Conservation (phyloP, 2,329 filamentous ascomycete species). For the Xylariaceae sp. region DNA sequence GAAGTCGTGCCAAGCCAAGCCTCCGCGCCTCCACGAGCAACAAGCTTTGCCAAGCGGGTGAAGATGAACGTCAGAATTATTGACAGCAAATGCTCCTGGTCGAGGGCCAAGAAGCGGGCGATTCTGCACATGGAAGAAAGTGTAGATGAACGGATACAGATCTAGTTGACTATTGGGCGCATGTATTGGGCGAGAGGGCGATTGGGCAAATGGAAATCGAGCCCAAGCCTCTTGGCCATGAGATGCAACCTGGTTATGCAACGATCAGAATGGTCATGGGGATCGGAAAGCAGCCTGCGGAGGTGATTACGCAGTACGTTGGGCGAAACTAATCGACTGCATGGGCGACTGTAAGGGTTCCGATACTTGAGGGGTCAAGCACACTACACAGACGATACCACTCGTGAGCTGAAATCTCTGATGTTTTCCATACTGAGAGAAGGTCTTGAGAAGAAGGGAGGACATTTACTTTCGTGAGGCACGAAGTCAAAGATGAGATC, state of each 20-base stretch:
- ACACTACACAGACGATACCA: no score
- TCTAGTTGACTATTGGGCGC: neutral
- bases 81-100: conserved; percentile 10
- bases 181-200: neutral
- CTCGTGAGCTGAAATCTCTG: no score
- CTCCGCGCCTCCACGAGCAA: conserved; percentile 32
- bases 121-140: neutral
- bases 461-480: no score
- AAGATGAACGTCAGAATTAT: conserved; percentile 11
- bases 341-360: neutral
- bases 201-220: neutral
- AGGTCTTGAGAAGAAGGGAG: no score
- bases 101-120: neutral
- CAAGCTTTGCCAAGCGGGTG: conserved; percentile 35
- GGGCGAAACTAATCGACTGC: neutral
- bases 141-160: neutral
- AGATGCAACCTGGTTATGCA: conserved; percentile 7
- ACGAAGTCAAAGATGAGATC: no score
- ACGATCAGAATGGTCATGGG: conserved; percentile 10
- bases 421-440: no score
- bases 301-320: neutral
- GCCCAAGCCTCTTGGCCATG: conserved; percentile 16
- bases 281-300: conserved; percentile 6
- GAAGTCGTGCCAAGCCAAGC: conserved; percentile 22
- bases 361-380: no score